phyloP scores from a whole-genome alignment of 163 green algal genomes.

The Picocystis sp. region DNA sequence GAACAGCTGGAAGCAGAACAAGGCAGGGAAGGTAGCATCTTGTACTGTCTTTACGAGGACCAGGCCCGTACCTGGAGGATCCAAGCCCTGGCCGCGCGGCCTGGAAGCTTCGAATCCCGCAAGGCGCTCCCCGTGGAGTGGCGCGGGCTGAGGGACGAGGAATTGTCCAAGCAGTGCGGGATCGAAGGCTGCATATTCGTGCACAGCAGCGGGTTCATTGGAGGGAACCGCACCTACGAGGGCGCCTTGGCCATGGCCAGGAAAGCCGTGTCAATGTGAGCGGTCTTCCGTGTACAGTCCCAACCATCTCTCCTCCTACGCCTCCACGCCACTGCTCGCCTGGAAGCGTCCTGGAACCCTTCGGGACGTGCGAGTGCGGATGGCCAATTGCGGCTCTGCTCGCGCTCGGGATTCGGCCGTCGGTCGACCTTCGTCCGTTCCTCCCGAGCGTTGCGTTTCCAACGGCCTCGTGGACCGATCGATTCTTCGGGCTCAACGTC shows the following conservation, averaged over 20 bases:
- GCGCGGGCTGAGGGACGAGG: slow-evolving; percentile 62
- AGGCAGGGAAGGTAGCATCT: slow-evolving; percentile 22
- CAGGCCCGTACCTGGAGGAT: slow-evolving; percentile 54
- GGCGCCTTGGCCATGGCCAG: slow-evolving; percentile 54
- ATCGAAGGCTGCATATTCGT: slow-evolving; percentile 78
- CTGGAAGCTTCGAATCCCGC: slow-evolving; percentile 64
- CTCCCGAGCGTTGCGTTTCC: too few species aligned
- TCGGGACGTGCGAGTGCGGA: too few species aligned
- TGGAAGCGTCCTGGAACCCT: too few species aligned
- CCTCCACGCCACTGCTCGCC: too few species aligned
- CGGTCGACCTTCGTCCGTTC: too few species aligned
- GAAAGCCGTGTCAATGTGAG: slow-evolving; percentile 15
- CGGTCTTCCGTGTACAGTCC: too few species aligned
- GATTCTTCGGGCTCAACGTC: neutral
- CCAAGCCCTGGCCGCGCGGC: slow-evolving; percentile 52
- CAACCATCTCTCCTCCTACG: too few species aligned
- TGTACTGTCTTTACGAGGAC: slow-evolving; percentile 31
- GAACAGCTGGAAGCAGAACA: slow-evolving; percentile 77
- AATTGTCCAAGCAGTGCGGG: slow-evolving; percentile 42
- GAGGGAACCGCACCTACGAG: slow-evolving; percentile 56
- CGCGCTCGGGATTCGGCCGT: too few species aligned
- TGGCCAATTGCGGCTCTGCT: too few species aligned
- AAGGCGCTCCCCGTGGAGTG: slow-evolving; percentile 57
- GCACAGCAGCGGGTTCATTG: slow-evolving; percentile 85
- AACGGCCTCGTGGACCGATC: neutral